These are phyloP conservation scores for Neocatenulostroma microsporum DNA, from an alignment of 2,329 filamentous ascomycete genomes.

Conservation along the genomic window DNA sequence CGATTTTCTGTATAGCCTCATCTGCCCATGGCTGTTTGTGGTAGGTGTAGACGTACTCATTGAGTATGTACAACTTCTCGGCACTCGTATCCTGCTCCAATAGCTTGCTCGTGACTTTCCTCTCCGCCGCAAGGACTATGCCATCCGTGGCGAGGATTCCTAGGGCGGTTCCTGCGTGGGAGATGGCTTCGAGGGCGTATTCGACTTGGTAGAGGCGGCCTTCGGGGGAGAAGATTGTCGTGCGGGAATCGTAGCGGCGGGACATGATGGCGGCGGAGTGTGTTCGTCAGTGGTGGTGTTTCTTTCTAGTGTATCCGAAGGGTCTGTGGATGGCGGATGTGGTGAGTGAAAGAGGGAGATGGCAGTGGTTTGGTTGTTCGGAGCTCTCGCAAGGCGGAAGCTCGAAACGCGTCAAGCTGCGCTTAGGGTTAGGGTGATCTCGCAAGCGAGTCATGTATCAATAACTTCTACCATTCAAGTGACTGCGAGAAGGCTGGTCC, in stretches of 20 bases:
- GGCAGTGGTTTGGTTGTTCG: too few relatives aligned
- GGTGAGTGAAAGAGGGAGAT: too few relatives aligned
- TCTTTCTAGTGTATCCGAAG: too few relatives aligned
- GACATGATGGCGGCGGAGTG: conserved; percentile 21
- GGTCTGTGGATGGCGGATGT: too few relatives aligned
- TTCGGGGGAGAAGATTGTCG: conserved; percentile 99
- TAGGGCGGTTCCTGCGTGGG: conserved; percentile 92
- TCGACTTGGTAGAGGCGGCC: conserved; percentile 98
- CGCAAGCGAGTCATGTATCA: too few relatives aligned
- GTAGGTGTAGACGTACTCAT: conserved; percentile 62
- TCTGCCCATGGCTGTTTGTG: background rate
- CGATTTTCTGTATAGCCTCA: conserved; percentile 10
- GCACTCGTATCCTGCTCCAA: conserved; percentile 98
- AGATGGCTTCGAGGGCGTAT: conserved; percentile 98
- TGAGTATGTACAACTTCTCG: conserved; percentile 99
- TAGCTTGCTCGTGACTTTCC: conserved; percentile 98
- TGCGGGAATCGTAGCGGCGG: conserved; percentile 40
- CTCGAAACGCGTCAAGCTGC: too few relatives aligned
- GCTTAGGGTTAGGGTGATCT: too few relatives aligned
- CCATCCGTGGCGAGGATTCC: conserved; percentile 97
- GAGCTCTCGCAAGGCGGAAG: too few relatives aligned
- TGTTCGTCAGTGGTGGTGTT: too few relatives aligned
- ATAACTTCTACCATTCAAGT: too few relatives aligned
- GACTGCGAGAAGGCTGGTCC: too few relatives aligned
- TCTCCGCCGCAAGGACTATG: conserved; percentile 94